phyloP scores from a whole-genome alignment of 139 green algal species.

The Chlorella sp. region DNA sequence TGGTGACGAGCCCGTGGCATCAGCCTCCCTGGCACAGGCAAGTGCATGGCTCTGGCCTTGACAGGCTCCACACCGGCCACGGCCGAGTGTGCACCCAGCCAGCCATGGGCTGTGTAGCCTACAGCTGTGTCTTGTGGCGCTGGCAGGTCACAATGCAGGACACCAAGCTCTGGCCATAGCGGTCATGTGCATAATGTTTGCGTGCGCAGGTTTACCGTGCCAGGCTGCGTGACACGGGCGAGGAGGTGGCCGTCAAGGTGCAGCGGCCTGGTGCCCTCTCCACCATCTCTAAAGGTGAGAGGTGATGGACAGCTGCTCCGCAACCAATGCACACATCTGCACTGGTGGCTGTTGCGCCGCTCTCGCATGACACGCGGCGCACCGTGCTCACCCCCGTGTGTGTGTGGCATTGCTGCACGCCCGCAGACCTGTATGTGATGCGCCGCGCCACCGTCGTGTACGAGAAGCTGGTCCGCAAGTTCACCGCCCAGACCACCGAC shows the following conservation, averaged over 20 bases:
- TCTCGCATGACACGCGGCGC: too few relatives aligned
- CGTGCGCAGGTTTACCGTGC: constrained; percentile 76
- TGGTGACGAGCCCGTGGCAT: constrained; percentile 69
- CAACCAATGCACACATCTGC: too few relatives aligned
- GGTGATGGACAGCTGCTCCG: background rate
- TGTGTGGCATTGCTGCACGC: too few relatives aligned
- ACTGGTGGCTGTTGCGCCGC: too few relatives aligned
- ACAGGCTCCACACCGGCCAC: too few relatives aligned
- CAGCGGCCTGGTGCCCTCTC: constrained; percentile 79
- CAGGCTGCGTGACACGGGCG: constrained; percentile 51
- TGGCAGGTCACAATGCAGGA: too few relatives aligned
- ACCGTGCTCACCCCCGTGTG: too few relatives aligned
- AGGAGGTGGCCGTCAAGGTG: constrained; percentile 93
- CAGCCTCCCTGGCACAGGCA: constrained; percentile 87
- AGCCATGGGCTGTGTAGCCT: too few relatives aligned
- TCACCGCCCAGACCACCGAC: constrained; percentile 79
- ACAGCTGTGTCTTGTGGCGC: too few relatives aligned
- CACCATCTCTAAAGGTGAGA: constrained; percentile 68
- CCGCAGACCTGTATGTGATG: constrained; percentile 84
- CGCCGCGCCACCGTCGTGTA: constrained; percentile 72
- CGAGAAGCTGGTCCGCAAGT: constrained; percentile 67
- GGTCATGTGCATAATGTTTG: background rate
- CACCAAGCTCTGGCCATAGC: too few relatives aligned
- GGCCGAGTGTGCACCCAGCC: too few relatives aligned
- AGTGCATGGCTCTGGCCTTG: too few relatives aligned